Base-by-base conservation (phyloP, 306 rosid species). In the Sphenostylis stenocarpa region DNA sequence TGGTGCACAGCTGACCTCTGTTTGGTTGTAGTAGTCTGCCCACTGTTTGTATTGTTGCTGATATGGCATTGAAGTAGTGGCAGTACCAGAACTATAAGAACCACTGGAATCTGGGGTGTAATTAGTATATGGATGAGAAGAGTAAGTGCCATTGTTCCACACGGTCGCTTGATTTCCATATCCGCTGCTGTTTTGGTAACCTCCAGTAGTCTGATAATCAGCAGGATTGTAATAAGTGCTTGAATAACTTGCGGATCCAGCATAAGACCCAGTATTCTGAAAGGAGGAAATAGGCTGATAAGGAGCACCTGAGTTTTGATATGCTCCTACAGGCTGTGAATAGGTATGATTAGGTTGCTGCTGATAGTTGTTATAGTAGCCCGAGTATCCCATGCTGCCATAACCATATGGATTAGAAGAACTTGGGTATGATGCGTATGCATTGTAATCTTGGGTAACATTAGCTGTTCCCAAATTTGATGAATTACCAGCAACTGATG, bases 241-340 rank as follows among this genome's bases (percentile, higher is more conserved):
- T 88, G 99, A 87, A 92, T 96, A 92, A 89, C 89, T 96, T 89
- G 98, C 80, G 65, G 99, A 88, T 87, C 91, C 98, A 91, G 96
- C 96, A 96, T 92, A 91, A 88, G 97, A 96, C 91, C 97, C 99
- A 77, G 93, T 88, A 96, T 91, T 92, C 94, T 85, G 99, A 96
- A 92, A 92, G 88, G 97, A 91, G 87, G 98, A 94, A 92, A 89
- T 78, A 91, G 98, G 96, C 97, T 92, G 99, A 90, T 92, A 92
- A 96, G 99, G 99, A 96, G 98, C 98, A 91, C 99, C 99, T 96
- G 99, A 89, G 85, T 92, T 96, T 96, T 92, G 98, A 89, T 92
- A 90, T 81, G 99, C 90, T 85, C 97, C 98, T 89, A 92, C 98
- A 29, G 96, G 91, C 86, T 95, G 99, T 77, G 99, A 81, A 86